These are phyloP conservation scores for Hanseniaspora occidentalis DNA, from an alignment of 805 yeast genomes.

Conservation along the genomic window DNA sequence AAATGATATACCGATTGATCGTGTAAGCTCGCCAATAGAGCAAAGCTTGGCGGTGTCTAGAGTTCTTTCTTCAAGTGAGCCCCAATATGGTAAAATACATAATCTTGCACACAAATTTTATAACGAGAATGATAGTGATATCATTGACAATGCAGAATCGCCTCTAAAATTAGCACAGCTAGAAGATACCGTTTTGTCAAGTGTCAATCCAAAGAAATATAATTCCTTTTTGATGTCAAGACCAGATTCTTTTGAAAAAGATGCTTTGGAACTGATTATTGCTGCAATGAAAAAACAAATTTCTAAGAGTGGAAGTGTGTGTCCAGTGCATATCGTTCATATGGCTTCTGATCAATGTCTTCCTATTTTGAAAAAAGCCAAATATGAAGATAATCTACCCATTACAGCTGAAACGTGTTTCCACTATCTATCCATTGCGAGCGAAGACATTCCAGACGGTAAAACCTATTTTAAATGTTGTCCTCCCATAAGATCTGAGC, in stretches of 20 bases:
- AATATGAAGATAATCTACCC: slow-evolving; percentile 37
- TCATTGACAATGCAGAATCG: no score
- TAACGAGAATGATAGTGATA: slow-evolving; percentile 13
- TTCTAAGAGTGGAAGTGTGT: slow-evolving; percentile 27
- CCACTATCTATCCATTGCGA: slow-evolving; percentile 70
- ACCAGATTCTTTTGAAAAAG: slow-evolving; percentile 79
- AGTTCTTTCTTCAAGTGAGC: slow-evolving; percentile 45
- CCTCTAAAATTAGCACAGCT: slow-evolving; percentile 34
- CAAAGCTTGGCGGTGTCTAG: slow-evolving; percentile 40
- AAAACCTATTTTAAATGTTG: slow-evolving; percentile 86
- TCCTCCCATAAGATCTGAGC: slow-evolving; percentile 79
- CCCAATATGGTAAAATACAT: slow-evolving; percentile 35
- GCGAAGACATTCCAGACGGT: slow-evolving; percentile 67
- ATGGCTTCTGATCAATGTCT: slow-evolving; percentile 76
- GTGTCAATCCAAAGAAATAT: slow-evolving; percentile 52
- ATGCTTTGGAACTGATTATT: slow-evolving; percentile 67
- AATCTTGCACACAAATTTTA: slow-evolving; percentile 15
- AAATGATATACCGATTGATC: background rate
- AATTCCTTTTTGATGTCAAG: slow-evolving; percentile 68
- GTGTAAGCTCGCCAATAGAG: slow-evolving; percentile 3
- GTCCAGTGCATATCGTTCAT: slow-evolving; percentile 83
- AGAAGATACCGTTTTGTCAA: slow-evolving; percentile 28
- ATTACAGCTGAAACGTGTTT: slow-evolving; percentile 88
- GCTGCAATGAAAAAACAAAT: slow-evolving; percentile 36
- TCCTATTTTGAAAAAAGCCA: slow-evolving; percentile 60